These are phyloP conservation scores for Coemansia sp. DNA, from an alignment of 192 early-diverging fungal genomes.

Conservation along the genomic window DNA sequence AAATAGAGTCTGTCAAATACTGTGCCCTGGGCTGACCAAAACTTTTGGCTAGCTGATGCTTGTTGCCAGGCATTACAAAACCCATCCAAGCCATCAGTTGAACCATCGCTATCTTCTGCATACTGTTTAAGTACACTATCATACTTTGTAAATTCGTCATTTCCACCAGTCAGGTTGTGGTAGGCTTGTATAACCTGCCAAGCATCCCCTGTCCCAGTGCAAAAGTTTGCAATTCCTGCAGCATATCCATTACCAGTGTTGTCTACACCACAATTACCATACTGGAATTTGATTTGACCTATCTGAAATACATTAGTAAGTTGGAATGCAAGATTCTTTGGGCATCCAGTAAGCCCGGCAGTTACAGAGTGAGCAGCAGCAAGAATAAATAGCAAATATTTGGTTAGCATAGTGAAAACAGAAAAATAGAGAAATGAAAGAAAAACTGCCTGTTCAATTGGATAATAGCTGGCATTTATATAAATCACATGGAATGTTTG, in stretches of 20 bases:
- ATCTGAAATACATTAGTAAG: conserved; percentile 56
- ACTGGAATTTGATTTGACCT: conserved; percentile 36
- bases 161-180: conserved; percentile 17
- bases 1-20: conserved; percentile 15
- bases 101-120: conserved; percentile 6
- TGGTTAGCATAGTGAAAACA: not conserved
- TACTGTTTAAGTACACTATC: conserved; percentile 17
- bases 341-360: conserved; percentile 40
- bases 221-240: conserved; percentile 57
- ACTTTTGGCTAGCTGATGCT: conserved; percentile 3
- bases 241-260: conserved; percentile 50
- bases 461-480: too few species aligned
- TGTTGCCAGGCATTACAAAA: conserved; percentile 47
- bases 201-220: conserved; percentile 37
- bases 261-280: conserved; percentile 46
- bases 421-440: too few species aligned
- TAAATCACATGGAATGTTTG: too few species aligned
- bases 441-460: too few species aligned
- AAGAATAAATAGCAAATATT: not conserved
- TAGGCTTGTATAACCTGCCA: conserved; percentile 28
- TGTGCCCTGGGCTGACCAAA: conserved; percentile 14
- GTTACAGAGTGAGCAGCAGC: conserved; percentile 1
- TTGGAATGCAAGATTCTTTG: conserved; percentile 49
- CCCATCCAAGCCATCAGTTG: conserved; percentile 23
- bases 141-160: conserved; percentile 43